phyloP scores from a whole-genome alignment of 257 asterid genomes.

The Prunella vulgaris region DNA sequence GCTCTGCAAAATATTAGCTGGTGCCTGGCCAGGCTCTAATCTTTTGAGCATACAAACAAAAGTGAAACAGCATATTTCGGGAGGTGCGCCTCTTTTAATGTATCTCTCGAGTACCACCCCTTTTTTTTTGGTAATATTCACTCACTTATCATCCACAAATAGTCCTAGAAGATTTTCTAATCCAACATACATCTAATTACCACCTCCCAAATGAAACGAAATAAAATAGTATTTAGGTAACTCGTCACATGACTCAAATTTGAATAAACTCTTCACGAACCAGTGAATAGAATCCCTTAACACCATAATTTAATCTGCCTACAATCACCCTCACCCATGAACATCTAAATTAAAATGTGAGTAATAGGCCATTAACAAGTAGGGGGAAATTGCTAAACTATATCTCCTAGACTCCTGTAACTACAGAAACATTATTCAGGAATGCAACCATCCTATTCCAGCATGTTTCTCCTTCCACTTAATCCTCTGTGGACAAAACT shows the following conservation, averaged over 20 bases:
- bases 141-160: not conserved
- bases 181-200: not conserved
- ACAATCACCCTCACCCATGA: not conserved
- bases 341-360: not conserved
- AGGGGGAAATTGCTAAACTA: not conserved
- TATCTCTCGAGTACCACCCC: not conserved
- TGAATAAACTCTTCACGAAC: not conserved
- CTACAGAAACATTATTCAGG: not conserved
- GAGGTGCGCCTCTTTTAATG: not conserved
- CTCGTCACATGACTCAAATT: conserved; percentile 3
- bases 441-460: not conserved
- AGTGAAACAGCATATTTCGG: not conserved
- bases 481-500: not conserved
- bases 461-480: not conserved
- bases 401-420: not conserved
- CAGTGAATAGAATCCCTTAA: not conserved
- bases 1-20: conserved; percentile 2
- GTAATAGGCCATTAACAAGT: not conserved
- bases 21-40: not conserved
- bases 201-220: not conserved
- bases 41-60: not conserved
- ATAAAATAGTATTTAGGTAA: conserved; percentile 3
- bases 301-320: not conserved
- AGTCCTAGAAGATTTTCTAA: not conserved
- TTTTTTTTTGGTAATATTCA: not conserved